Evolutionary conservation across 2,329 filamentous ascomycete genomes (phyloP).

Genomic region (Exutisphaerella laricina): DNA sequence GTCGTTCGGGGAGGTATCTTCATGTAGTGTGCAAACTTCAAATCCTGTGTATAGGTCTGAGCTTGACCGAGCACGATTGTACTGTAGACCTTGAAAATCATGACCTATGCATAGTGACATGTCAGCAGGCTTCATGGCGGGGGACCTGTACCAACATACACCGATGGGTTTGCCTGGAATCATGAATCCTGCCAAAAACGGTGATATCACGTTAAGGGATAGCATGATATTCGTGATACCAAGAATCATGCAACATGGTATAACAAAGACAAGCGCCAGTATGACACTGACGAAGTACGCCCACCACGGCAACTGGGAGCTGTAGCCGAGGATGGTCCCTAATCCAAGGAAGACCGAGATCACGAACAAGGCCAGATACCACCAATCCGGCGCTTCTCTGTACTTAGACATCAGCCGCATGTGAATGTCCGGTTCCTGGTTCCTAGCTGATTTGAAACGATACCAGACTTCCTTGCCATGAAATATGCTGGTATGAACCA

Average conservation of each 20-base stretch:
- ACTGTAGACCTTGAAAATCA: slow-evolving; percentile 39
- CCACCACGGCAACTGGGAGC: slow-evolving; percentile 79
- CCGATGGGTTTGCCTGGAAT: slow-evolving; percentile 33
- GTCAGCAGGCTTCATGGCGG: no score
- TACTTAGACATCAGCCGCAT: slow-evolving; percentile 79
- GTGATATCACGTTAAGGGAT: slow-evolving; percentile 25
- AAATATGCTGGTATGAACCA: slow-evolving; percentile 80
- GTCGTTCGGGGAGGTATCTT: slow-evolving; percentile 41
- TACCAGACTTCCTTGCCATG: slow-evolving; percentile 77
- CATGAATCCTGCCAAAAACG: slow-evolving; percentile 22
- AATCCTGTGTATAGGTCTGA: slow-evolving; percentile 39
- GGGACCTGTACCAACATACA: no score
- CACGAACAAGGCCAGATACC: slow-evolving; percentile 51
- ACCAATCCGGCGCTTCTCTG: slow-evolving; percentile 70
- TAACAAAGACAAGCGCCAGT: slow-evolving; percentile 75
- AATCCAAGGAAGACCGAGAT: slow-evolving; percentile 21
- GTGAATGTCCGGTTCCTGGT: slow-evolving; percentile 65
- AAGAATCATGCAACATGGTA: slow-evolving; percentile 89
- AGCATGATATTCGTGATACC: slow-evolving; percentile 65
- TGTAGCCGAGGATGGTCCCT: slow-evolving; percentile 47
- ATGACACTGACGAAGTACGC: slow-evolving; percentile 70
- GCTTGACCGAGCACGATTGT: slow-evolving; percentile 38
- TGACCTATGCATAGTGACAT: no score
- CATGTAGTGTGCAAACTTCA: slow-evolving; percentile 42
- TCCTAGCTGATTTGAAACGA: slow-evolving; percentile 58